Conservation (phyloP, 192 early-diverging fungal genomes). For the Coemansia sp. region DNA sequence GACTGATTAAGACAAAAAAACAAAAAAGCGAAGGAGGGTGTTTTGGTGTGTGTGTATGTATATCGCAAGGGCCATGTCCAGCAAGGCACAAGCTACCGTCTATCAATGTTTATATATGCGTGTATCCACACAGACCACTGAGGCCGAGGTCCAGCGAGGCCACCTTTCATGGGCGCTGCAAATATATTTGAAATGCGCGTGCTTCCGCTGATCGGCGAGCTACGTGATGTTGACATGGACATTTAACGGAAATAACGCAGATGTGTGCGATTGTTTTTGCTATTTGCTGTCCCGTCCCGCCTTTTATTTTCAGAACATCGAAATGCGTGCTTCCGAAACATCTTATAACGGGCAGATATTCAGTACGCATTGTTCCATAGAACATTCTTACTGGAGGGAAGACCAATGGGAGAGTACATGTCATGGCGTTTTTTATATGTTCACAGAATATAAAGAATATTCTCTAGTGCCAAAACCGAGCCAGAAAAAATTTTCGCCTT, state of each 20-base stretch:
- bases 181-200: not conserved
- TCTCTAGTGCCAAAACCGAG: not conserved
- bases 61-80: too few relatives aligned
- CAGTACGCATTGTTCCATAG: not conserved
- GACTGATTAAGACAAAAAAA: too few relatives aligned
- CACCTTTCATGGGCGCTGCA: not conserved
- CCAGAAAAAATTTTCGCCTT: not conserved
- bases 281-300: not conserved
- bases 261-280: conserved; percentile 6
- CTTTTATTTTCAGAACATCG: not conserved
- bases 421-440: not conserved
- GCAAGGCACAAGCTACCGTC: too few relatives aligned
- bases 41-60: too few relatives aligned
- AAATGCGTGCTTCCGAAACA: not conserved
- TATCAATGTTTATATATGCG: too few relatives aligned
- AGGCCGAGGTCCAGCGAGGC: not conserved
- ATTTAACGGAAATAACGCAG: not conserved
- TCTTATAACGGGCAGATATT: not conserved
- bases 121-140: too few relatives aligned
- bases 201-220: conserved; percentile 5
- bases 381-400: not conserved
- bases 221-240: conserved; percentile 4
- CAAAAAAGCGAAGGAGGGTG: too few relatives aligned
- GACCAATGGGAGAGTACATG: too few relatives aligned
- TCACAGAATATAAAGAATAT: not conserved